Base-by-base conservation (phyloP, 371 early-diverging fungal genomes). In the Rhizopus microsporus region DNA sequence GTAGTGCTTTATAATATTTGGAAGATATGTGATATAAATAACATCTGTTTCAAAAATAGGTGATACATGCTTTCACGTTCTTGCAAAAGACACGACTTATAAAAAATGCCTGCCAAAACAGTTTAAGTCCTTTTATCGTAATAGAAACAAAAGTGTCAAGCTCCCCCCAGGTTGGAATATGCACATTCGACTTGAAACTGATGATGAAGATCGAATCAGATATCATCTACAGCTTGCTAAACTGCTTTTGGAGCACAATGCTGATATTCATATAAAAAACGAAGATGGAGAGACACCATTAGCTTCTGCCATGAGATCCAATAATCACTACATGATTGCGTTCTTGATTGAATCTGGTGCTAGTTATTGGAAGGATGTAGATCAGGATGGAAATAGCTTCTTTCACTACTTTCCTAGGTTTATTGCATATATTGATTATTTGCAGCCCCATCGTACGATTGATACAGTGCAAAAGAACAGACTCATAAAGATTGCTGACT, bases 21-120 rank as follows among this genome's bases (percentile, higher is more conserved):
- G 23, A 23, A 23, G 23, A 23, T 23, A 23, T 23, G 23, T 23
- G 23, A n/a, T 23, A 23, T 23, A 1, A 23, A 23, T 23, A 23
- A 23, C 23, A 23, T 23, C 0, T 23, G 23, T 2, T 23, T 23
- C 23, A 23, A 23, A 23, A 3, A 55, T 56, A 77, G 74, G 70
- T 5, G 57, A 72, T 10, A 81, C 82, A 0, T 68, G 73, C 6
- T 45, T 87, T 13, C 85, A 87, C 62, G 31, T 68, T 4, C 50
- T 85, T 10, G 74, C 63, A 9, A 46, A 31, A 7, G 33, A 63
- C 8, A 53, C 30, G 30, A 42, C 38, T 17, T 82, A 48, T 42
- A 56, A 15, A 8, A 33, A 31, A n/a, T 52, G 62, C 17, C 47
- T 57, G 0, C 68, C 75, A 2, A 46, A 53, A 7, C 51, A 55